phyloP scores from a whole-genome alignment of 2,329 filamentous ascomycete species.

The Scedosporium aurantiacum region DNA sequence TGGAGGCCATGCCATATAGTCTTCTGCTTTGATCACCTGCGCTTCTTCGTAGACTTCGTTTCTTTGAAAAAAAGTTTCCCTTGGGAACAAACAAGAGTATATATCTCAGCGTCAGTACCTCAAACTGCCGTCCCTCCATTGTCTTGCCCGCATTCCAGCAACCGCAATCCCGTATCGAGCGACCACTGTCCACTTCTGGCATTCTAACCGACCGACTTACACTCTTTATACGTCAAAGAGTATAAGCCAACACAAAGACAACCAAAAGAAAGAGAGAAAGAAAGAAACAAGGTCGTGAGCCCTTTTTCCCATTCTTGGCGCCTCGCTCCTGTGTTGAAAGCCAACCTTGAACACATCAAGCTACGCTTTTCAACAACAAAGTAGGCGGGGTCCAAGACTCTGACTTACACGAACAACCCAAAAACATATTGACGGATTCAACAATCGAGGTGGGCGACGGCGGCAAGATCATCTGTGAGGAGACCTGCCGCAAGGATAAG shows the following conservation, averaged over 20 bases:
- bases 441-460: conserved; percentile 1
- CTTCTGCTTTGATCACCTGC: conserved; percentile 6
- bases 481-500: neutral
- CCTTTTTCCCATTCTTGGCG: neutral
- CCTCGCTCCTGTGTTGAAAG: neutral
- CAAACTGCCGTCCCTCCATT: neutral
- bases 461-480: conserved; percentile 1
- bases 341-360: neutral
- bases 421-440: neutral
- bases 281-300: neutral
- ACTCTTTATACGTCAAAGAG: neutral
- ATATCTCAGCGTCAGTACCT: neutral
- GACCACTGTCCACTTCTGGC: neutral
- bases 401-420: neutral
- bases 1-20: neutral
- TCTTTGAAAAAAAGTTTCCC: neutral
- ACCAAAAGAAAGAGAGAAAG: neutral
- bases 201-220: neutral
- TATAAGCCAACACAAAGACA: neutral
- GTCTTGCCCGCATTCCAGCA: neutral
- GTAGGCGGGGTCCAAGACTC: neutral
- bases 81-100: neutral
- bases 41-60: neutral
- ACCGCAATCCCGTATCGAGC: neutral
- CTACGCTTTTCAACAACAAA: neutral